A percentile compares a stretch with the other conserved stretches of the same genome.
phyloP scores from a whole-genome alignment of 2,329 filamentous ascomycete genomes.

The Nemania sp. region DNA sequence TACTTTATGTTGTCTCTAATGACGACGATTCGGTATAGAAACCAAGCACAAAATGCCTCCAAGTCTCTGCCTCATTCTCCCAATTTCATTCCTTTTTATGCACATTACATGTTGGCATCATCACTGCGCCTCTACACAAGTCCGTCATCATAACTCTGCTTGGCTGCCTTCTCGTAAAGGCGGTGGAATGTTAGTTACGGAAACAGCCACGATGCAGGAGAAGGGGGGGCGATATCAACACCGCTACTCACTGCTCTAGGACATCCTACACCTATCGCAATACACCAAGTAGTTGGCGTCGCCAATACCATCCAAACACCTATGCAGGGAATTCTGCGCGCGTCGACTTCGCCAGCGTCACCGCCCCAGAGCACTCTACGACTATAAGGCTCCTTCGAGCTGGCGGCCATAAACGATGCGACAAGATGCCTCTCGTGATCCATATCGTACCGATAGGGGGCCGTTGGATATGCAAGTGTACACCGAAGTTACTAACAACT shows the following conservation, averaged over 20 bases:
- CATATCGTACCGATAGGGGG: background rate
- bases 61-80: background rate
- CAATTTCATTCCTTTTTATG: background rate
- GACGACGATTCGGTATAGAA: background rate
- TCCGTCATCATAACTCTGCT: background rate
- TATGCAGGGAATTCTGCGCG: background rate
- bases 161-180: slow-evolving; percentile 6
- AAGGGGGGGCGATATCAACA: background rate
- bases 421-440: background rate
- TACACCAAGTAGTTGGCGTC: slow-evolving; percentile 2
- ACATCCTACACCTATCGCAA: slow-evolving; percentile 9
- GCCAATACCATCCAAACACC: background rate
- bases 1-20: background rate
- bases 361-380: background rate
- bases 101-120: background rate
- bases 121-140: background rate
- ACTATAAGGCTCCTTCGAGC: slow-evolving; percentile 6
- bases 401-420: background rate
- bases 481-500: background rate
- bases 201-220: background rate
- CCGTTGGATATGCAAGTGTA: background rate
- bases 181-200: background rate
- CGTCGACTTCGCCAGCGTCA: background rate
- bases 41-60: background rate
- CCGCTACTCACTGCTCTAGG: background rate